Evolutionary conservation across 176 grass and related monocot species (phyloP).

Genomic region (Phyllostachys edulis): DNA sequence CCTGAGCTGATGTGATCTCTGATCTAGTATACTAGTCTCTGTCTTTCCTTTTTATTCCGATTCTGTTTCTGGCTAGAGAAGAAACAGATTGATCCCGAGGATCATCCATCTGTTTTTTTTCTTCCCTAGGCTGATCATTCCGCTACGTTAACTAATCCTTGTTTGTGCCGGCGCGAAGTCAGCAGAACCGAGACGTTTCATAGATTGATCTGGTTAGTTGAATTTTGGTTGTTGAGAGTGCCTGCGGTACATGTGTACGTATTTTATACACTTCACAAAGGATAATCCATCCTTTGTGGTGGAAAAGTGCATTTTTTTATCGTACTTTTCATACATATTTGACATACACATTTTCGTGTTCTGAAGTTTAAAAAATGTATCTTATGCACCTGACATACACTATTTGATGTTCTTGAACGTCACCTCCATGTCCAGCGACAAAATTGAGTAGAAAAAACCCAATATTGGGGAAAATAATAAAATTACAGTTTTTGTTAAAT

Average conservation of each 20-base stretch:
- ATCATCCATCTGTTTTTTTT: neutral
- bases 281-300: too few relatives aligned
- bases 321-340: neutral
- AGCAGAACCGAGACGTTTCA: neutral
- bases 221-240: neutral
- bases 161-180: neutral
- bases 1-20: constrained; percentile 1
- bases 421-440: neutral
- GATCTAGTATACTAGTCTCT: neutral
- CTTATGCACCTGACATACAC: neutral
- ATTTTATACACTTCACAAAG: neutral
- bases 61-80: neutral
- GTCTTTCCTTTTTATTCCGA: neutral
- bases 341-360: neutral
- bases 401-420: neutral
- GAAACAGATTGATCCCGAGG: neutral
- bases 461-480: neutral
- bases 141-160: too few relatives aligned
- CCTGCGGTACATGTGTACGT: neutral
- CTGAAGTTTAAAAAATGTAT: neutral
- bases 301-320: too few relatives aligned
- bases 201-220: neutral
- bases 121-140: too few relatives aligned
- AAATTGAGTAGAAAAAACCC: neutral
- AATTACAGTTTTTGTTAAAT: too few relatives aligned